phyloP scores from a whole-genome alignment of 139 green algal species.

The Deuterostichococcus epilithicus region DNA sequence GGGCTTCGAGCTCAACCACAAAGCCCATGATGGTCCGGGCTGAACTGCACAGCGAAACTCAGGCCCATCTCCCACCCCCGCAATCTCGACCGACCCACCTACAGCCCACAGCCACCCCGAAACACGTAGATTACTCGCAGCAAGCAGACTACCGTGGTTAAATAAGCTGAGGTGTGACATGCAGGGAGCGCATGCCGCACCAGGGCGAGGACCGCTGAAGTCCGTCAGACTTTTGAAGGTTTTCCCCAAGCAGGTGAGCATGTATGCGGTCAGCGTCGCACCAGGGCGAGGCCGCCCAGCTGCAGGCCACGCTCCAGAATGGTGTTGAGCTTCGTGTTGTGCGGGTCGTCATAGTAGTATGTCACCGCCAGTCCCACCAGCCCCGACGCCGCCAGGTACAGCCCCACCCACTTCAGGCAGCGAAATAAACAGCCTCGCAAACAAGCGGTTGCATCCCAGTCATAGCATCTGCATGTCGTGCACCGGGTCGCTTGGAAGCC shows the following conservation, averaged over 20 bases:
- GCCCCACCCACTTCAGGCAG: constrained; percentile 18
- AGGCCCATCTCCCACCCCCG: too few species aligned
- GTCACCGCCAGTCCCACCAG: constrained; percentile 49
- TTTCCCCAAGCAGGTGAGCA: not conserved
- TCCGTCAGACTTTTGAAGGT: not conserved
- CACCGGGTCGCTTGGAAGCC: not conserved
- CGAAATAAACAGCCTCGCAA: not conserved
- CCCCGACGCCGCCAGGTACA: constrained; percentile 36
- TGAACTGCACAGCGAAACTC: too few species aligned
- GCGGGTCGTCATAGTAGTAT: constrained; percentile 58
- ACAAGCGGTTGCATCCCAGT: too few species aligned
- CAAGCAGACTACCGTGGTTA: too few species aligned
- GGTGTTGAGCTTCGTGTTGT: constrained; percentile 46
- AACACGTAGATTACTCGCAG: too few species aligned
- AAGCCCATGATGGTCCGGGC: too few species aligned
- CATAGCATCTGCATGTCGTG: not conserved
- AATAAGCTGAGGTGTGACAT: too few species aligned
- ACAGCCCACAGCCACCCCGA: too few species aligned
- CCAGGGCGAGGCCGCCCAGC: constrained; percentile 37
- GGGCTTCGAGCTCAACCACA: too few species aligned
- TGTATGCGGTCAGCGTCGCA: not conserved
- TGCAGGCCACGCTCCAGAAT: constrained; percentile 52
- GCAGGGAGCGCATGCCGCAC: too few species aligned
- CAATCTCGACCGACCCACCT: too few species aligned
- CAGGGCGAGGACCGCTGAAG: too few species aligned